Evolutionary conservation across 1,139 yeast species (phyloP), one percentile per base, ranked within the genome.

Genomic region (Blastobotrys indianensis): DNA sequence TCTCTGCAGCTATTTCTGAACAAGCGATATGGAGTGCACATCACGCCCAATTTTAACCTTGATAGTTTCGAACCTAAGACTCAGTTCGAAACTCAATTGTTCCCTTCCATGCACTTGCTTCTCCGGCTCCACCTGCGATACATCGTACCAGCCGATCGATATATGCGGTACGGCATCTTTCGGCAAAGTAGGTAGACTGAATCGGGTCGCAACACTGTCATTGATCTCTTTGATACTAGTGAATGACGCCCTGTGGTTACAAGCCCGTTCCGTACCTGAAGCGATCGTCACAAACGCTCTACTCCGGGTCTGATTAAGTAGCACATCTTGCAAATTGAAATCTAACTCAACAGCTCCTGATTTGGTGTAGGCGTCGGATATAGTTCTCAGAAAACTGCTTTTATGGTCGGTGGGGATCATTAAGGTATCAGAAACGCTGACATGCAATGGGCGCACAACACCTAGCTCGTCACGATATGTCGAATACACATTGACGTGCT

Each of bases 401-500:
- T 52, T 51, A 25, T 50, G 47, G 10, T 46, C 49, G 2, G 55
- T 48, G 3, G 53, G 50, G 11, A 65, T 48, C 64, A 61, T 57
- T 40, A 64, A 36, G 2, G 66, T 62, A 32, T 59, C 63, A 5
- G 67, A 59, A n/a, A 65, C 51, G 29, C 66, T 60, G 33, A 65
- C 42, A 48, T 65, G 69, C 12, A 65, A 54, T 4, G 67, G 63
- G 37, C 53, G 53, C 6, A 48, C 50, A 8, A 57, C 67, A 2
- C 59, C 61, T 5, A 62, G 46, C 1, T 56, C 57, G 5, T 62
- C 52, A 35, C 44, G 42, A 5, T 60, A 49, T 23, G 65, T 51
- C 29, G 66, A 57, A 17, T 50, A 44, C 29, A 49, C 47, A 20
- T 34, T 51, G 52, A 29, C 49, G 3, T 51, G 32, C 47, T 52